These are phyloP conservation scores for Ceratobasidium sp. DNA, from an alignment of 1,284 basidiomycete species.

Conservation along the genomic window DNA sequence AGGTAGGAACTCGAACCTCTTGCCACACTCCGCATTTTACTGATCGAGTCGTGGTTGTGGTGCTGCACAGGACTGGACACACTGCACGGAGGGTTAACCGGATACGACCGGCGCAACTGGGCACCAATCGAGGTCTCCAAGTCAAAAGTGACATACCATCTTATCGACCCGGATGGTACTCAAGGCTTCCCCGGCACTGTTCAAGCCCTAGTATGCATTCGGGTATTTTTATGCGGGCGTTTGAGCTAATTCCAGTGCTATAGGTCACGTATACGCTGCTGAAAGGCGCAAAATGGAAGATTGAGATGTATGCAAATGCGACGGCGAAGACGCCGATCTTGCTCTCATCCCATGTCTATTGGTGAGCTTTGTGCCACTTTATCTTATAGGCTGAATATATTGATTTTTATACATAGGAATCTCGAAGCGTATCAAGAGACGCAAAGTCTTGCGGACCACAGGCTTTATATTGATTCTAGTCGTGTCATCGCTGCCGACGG, in stretches of 20 bases:
- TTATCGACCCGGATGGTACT: conserved; percentile 43
- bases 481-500: conserved; percentile 57
- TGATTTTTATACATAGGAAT: conserved; percentile 54
- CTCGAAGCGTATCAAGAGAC: conserved; percentile 62
- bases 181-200: conserved; percentile 45
- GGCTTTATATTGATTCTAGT: conserved; percentile 53
- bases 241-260: neutral
- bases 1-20: conserved; percentile 5
- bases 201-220: conserved; percentile 19
- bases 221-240: neutral
- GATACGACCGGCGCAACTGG: conserved; percentile 44
- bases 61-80: conserved; percentile 19
- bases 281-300: conserved; percentile 43
- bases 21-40: neutral
- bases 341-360: conserved; percentile 45
- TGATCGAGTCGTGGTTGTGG: neutral
- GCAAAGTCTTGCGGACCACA: conserved; percentile 56
- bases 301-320: conserved; percentile 43
- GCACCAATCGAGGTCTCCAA: conserved; percentile 37
- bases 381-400: too few relatives aligned
- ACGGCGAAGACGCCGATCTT: conserved; percentile 45
- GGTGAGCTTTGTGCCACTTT: conserved; percentile 19
- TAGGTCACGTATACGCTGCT: conserved; percentile 46
- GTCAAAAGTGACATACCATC: conserved; percentile 40
- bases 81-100: conserved; percentile 40